Conservation (phyloP, 805 yeast species). For the Metschnikowia hibisci region DNA sequence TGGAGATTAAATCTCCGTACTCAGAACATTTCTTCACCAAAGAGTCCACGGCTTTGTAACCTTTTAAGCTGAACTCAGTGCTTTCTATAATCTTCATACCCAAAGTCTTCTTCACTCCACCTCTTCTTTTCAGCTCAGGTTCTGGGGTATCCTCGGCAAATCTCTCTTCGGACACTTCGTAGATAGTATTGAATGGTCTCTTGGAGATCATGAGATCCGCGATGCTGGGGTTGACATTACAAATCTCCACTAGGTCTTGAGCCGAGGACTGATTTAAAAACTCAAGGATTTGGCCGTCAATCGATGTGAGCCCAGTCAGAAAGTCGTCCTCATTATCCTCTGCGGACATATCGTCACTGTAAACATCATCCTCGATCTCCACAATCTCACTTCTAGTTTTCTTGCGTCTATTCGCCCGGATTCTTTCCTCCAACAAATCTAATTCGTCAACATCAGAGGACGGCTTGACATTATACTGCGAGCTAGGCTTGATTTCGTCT, state of each 20-base stretch:
- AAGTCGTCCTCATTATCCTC: slow-evolving; percentile 34
- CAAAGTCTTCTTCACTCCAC: slow-evolving; percentile 41
- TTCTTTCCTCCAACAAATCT: slow-evolving; percentile 38
- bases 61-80: slow-evolving; percentile 66
- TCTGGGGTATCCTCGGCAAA: slow-evolving; percentile 32
- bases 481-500: slow-evolving; percentile 10
- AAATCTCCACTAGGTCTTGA: slow-evolving; percentile 76
- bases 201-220: slow-evolving; percentile 61
- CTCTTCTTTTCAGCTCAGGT: slow-evolving; percentile 32
- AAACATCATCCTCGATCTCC: slow-evolving; percentile 41
- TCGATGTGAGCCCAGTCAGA: slow-evolving; percentile 39
- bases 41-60: slow-evolving; percentile 94
- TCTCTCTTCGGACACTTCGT: slow-evolving; percentile 54
- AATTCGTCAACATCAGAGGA: slow-evolving; percentile 30
- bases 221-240: slow-evolving; percentile 60
- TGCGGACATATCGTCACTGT: slow-evolving; percentile 48
- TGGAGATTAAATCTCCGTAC: slow-evolving; percentile 66
- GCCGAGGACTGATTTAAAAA: slow-evolving; percentile 76
- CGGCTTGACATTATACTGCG: slow-evolving; percentile 4
- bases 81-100: slow-evolving; percentile 76
- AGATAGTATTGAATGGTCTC: slow-evolving; percentile 67
- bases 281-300: slow-evolving; percentile 64
- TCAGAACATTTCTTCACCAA: slow-evolving; percentile 77
- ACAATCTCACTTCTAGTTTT: slow-evolving; percentile 34
- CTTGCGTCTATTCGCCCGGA: slow-evolving; percentile 30